phyloP scores from a whole-genome alignment of 2,329 filamentous ascomycete genomes.

The Hypoxylon sp. region DNA sequence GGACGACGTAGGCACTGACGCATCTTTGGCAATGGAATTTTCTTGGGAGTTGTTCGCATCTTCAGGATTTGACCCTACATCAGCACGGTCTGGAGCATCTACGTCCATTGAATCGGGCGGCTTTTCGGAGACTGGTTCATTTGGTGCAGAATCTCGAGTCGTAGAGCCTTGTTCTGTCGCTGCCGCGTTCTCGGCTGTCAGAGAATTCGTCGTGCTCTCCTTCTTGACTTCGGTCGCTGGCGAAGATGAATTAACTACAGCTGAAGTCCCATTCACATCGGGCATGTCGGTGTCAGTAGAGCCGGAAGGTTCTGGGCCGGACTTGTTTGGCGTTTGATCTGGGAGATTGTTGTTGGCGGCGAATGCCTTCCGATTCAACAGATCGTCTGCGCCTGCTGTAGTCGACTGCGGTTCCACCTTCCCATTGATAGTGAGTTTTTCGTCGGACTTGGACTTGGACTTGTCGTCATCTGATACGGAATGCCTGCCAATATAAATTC shows the following conservation, averaged over 20 bases:
- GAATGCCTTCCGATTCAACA: constrained; percentile 46
- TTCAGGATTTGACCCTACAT: constrained; percentile 42
- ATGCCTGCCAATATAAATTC: constrained; percentile 33
- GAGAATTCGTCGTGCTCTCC: constrained; percentile 1
- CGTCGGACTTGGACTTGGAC: constrained; percentile 39
- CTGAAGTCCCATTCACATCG: constrained; percentile 37
- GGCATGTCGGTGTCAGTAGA: constrained; percentile 39
- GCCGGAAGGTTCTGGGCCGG: constrained; percentile 12
- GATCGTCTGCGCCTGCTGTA: constrained; percentile 27
- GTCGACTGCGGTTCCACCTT: constrained; percentile 32
- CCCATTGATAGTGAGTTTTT: constrained; percentile 46
- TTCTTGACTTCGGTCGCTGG: constrained; percentile 7
- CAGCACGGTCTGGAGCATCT: constrained; percentile 44
- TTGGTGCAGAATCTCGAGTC: constrained; percentile 21
- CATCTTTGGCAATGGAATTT: constrained; percentile 44
- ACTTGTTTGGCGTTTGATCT: constrained; percentile 38
- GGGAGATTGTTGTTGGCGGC: constrained; percentile 42
- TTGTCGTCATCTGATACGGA: constrained; percentile 40
- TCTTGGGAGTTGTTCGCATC: constrained; percentile 44
- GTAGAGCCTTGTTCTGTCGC: constrained; percentile 9
- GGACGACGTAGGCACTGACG: constrained; percentile 48
- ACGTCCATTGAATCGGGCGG: constrained; percentile 51
- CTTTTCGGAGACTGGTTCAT: constrained; percentile 11
- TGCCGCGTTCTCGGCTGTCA: constrained; percentile 12
- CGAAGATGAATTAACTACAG: constrained; percentile 12